Base-by-base conservation (phyloP, 2,329 filamentous ascomycete genomes). In the Neoscytalidium dimidiatum region DNA sequence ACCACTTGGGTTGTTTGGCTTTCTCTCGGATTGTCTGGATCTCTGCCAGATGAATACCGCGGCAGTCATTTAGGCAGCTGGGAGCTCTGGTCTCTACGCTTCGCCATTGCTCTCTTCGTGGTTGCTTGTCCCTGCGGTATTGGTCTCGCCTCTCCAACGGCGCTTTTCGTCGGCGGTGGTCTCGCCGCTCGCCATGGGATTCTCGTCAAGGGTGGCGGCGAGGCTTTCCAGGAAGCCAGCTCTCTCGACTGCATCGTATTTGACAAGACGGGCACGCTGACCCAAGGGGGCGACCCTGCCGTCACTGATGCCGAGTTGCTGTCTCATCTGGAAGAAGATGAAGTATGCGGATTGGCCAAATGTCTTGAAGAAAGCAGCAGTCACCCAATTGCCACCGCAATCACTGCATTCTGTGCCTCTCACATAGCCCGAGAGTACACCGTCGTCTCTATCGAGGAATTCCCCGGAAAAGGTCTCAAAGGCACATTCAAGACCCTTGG, bases 191-290 rank as follows among this genome's bases (percentile, higher is more conserved):
- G 90, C 73, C 80, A 92, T 71, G 92, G 92, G 1, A 92, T 96
- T 63, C 82, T 96, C 1, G 92, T 91, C 69, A 92, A 93, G 76
- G 92, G 92, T 23, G 92, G 92, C 23, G 92, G 92, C 35, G 91
- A 94, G 73, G 92, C 92, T 0, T 94, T 95, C 73, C 91, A 94
- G 75, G 92, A 92, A 78, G 92, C 92, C 3, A 93, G 90, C 73
- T 86, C 85, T 11, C 83, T 94, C 49, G 88, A 92, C 74, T 90
- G 89, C 61, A 88, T 95, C 43, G 90, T 95, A 0, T 95, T 96
- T 73, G 92, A 96, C 82, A 95, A 96, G 82, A 96, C 92, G 0
- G 92, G 92, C 1, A 96, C 92, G 0, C 80, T 96, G 65, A 95
- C 92, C 0, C 81, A 90, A 70, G 85, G 85, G 4, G 90, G 90